phyloP scores from a whole-genome alignment of 2,329 filamentous ascomycete species.

The Fusarium haematococcum region DNA sequence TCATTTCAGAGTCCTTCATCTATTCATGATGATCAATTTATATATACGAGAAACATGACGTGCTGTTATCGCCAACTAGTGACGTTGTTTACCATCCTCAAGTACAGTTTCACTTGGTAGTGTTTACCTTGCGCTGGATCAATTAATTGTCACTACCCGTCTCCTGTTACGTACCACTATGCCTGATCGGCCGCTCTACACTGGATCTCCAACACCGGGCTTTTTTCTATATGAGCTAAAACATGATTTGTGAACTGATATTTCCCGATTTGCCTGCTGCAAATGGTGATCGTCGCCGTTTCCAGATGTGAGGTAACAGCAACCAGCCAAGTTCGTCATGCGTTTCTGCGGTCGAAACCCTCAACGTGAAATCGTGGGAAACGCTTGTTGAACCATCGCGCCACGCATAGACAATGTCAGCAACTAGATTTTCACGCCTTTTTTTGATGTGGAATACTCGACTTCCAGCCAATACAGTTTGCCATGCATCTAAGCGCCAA shows the following conservation, averaged over 20 bases:
- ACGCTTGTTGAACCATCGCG: neutral
- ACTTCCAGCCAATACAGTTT: neutral
- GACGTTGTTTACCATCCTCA: neutral
- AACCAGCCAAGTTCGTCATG: neutral
- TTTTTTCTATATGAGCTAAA: neutral
- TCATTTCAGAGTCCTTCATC: neutral
- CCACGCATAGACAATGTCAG: neutral
- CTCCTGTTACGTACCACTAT: neutral
- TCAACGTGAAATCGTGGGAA: slow-evolving; percentile 6
- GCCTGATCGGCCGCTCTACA: neutral
- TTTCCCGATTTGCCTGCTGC: slow-evolving; percentile 1
- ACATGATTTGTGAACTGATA: neutral
- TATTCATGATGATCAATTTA: neutral
- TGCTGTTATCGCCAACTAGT: neutral
- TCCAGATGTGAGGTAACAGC: neutral
- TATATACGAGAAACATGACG: neutral
- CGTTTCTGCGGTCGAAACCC: neutral
- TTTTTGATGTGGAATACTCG: neutral
- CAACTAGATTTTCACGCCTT: neutral
- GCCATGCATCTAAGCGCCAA: neutral
- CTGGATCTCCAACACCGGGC: neutral
- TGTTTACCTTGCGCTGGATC: neutral
- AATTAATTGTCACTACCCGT: neutral
- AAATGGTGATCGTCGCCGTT: slow-evolving; percentile 12
- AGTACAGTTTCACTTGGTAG: neutral